Conservation (phyloP, 306 rosid genomes). For the Cicer judaicum region DNA sequence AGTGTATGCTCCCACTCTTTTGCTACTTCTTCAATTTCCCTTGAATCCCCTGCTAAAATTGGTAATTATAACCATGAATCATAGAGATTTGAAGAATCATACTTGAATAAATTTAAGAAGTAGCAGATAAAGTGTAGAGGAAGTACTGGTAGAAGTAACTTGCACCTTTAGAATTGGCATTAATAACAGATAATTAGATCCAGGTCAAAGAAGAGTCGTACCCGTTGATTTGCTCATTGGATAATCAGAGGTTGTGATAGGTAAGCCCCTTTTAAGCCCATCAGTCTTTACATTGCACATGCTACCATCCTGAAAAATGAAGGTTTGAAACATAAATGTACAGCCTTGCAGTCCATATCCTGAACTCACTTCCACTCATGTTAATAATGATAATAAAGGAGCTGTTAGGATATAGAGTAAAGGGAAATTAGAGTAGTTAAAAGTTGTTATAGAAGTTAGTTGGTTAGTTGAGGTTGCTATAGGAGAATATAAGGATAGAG, state of each 20-base stretch:
- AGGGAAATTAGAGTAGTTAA: too few species aligned
- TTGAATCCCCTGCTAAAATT: slow-evolving; percentile 69
- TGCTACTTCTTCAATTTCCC: slow-evolving; percentile 87
- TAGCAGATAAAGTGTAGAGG: slow-evolving; percentile 24
- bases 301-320: slow-evolving; percentile 70
- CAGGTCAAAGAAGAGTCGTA: slow-evolving; percentile 49
- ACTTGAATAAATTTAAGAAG: slow-evolving; percentile 32
- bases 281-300: slow-evolving; percentile 67
- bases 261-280: slow-evolving; percentile 84
- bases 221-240: slow-evolving; percentile 81
- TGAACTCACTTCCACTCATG: slow-evolving; percentile 10
- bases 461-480: too few species aligned
- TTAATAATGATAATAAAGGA: neutral
- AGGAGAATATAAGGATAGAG: too few species aligned
- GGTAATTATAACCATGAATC: slow-evolving; percentile 38
- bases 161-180: slow-evolving; percentile 23
- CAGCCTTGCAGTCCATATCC: slow-evolving; percentile 19
- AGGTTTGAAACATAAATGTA: slow-evolving; percentile 36
- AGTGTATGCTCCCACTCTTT: slow-evolving; percentile 98
- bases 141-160: slow-evolving; percentile 14
- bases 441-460: too few species aligned
- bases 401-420: too few species aligned
- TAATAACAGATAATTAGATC: slow-evolving; percentile 19
- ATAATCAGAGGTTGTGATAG: slow-evolving; percentile 69
- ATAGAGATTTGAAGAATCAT: slow-evolving; percentile 38